Conservation (phyloP, 2,329 filamentous ascomycete genomes). For the Ploettnerulaceae sp. region DNA sequence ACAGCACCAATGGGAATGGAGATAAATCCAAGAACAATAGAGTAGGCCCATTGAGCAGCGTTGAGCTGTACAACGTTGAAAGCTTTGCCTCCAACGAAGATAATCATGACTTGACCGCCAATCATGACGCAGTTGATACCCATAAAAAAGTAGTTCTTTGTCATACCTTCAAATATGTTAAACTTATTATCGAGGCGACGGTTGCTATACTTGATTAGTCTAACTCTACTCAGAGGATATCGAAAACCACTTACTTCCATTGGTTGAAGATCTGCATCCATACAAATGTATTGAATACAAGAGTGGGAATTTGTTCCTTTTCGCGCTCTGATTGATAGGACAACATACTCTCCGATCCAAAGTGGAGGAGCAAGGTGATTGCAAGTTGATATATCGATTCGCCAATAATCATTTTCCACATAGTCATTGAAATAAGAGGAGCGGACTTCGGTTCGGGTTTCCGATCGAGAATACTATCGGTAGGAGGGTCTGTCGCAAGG, state of each 20-base stretch:
- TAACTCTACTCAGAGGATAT: conserved; percentile 16
- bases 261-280: conserved; percentile 99
- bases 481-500: conserved; percentile 69
- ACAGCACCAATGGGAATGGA: conserved; percentile 79
- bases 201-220: conserved; percentile 51
- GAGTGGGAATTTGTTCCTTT: conserved; percentile 58
- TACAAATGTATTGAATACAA: conserved; percentile 97
- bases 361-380: conserved; percentile 78
- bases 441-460: conserved; percentile 72
- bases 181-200: conserved; percentile 90
- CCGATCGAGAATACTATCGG: conserved; percentile 61
- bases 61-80: conserved; percentile 63
- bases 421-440: conserved; percentile 76
- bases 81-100: conserved; percentile 77
- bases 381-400: conserved; percentile 84
- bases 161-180: conserved; percentile 90
- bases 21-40: conserved; percentile 75
- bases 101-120: conserved; percentile 82
- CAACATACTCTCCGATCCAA: conserved; percentile 60
- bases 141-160: conserved; percentile 83
- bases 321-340: conserved; percentile 47
- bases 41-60: conserved; percentile 80
- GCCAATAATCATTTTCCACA: conserved; percentile 99
- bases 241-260: conserved; percentile 65
- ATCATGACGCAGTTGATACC: conserved; percentile 83